Conservation (phyloP, 31 red algal species). For the Odonthalia washingtoniensis region DNA sequence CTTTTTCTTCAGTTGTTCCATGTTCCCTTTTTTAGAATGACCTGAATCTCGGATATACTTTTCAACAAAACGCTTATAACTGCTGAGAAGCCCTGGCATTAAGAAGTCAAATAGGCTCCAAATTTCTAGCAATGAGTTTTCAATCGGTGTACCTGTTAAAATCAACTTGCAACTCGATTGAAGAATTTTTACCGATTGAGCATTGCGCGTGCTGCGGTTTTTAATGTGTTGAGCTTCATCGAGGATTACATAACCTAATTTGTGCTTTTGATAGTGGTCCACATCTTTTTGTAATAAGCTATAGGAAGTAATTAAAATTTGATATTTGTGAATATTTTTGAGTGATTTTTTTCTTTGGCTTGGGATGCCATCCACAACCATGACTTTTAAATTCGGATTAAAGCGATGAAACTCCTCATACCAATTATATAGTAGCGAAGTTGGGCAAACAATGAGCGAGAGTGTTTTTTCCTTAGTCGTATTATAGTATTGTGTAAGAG, state of each 20-base stretch:
- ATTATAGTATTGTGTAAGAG: conserved; percentile 59
- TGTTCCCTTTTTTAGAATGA: conserved; percentile 72
- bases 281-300: conserved; percentile 88
- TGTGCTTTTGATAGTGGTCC: conserved; percentile 55
- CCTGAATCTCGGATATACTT: conserved; percentile 89
- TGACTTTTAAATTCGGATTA: not conserved
- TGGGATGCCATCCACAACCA: too few relatives aligned
- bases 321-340: conserved; percentile 17
- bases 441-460: conserved; percentile 87
- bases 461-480: conserved; percentile 71
- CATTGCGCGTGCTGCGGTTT: conserved; percentile 90
- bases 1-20: conserved; percentile 92
- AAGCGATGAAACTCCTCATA: conserved; percentile 82
- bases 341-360: too few relatives aligned
- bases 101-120: conserved; percentile 99
- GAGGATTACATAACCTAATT: conserved; percentile 93
- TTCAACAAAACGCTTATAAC: conserved; percentile 86
- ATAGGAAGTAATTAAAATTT: conserved; percentile 93
- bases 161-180: conserved; percentile 84
- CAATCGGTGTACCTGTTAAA: conserved; percentile 98
- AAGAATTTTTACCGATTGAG: conserved; percentile 82
- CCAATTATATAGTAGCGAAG: conserved; percentile 88
- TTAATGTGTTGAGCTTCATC: conserved; percentile 99
- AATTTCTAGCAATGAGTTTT: conserved; percentile 97
- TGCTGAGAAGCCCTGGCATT: conserved; percentile 97